Percentiles rank a stretch among this genome's conserved stretches.
phyloP scores from a whole-genome alignment of 2,329 filamentous ascomycete species.

The Aspergillus versicolor region DNA sequence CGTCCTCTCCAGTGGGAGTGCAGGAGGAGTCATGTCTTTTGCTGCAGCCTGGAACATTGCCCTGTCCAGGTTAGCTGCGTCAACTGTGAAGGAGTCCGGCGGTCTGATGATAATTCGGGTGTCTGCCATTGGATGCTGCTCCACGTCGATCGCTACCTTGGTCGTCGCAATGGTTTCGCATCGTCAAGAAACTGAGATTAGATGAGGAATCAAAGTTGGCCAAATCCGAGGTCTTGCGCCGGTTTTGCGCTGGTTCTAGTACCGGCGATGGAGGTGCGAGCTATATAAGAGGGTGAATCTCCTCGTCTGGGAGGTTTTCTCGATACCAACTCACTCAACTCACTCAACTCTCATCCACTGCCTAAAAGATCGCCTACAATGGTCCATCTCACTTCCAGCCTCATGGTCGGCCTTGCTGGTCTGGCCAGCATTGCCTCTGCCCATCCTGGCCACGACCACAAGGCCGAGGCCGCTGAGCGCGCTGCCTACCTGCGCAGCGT shows the following conservation, averaged over 20 bases:
- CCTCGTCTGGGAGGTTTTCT: background rate
- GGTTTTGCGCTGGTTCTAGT: too few species aligned
- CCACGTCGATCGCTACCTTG: background rate
- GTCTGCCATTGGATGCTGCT: background rate
- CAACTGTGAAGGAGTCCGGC: too few species aligned
- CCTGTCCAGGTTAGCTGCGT: too few species aligned
- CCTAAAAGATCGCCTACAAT: background rate
- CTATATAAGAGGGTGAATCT: background rate
- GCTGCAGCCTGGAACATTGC: too few species aligned
- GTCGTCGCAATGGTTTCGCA: too few species aligned
- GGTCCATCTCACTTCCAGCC: background rate
- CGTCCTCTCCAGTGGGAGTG: too few species aligned
- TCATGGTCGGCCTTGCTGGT: background rate
- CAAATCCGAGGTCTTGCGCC: too few species aligned
- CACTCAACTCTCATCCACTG: background rate
- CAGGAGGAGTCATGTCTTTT: too few species aligned
- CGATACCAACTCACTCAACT: background rate
- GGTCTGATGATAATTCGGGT: background rate
- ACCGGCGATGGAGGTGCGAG: too few species aligned
- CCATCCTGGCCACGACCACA: slow-evolving; percentile 9
- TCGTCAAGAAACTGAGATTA: too few species aligned
- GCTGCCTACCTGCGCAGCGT: background rate
- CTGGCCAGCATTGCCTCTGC: slow-evolving; percentile 1
- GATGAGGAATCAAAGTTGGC: too few species aligned
- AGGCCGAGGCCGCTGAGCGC: slow-evolving; percentile 8